These are phyloP conservation scores for Dioscorea cayenensis DNA, from an alignment of 116 monocot species.

Conservation along the genomic window DNA sequence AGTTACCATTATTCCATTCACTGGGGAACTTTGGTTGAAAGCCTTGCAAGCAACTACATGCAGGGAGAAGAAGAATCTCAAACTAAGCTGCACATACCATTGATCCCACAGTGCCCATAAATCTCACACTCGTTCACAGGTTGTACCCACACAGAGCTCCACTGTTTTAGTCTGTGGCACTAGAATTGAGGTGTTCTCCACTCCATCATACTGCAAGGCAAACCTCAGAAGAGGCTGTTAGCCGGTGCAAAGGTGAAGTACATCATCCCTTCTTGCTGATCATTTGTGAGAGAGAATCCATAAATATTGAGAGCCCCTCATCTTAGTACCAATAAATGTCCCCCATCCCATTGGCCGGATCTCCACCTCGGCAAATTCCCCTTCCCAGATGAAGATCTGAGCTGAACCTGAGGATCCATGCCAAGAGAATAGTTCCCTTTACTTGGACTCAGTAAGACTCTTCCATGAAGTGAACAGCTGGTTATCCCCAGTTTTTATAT, in stretches of 20 bases:
- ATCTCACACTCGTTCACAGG: constrained; percentile 15
- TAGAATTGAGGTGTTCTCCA: constrained; percentile 18
- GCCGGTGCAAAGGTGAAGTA: constrained; percentile 6
- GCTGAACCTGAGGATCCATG: constrained; percentile 13
- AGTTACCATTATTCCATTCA: constrained; percentile 27
- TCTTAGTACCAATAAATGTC: constrained; percentile 27
- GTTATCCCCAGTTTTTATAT: constrained; percentile 3
- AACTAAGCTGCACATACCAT: constrained; percentile 11
- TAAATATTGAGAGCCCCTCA: constrained; percentile 21
- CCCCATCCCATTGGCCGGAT: constrained; percentile 31
- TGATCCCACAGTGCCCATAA: constrained; percentile 27
- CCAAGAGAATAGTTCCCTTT: constrained; percentile 27
- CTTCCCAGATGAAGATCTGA: constrained; percentile 35
- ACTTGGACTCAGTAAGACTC: constrained; percentile 26
- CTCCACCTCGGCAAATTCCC: constrained; percentile 22
- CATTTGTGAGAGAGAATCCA: constrained; percentile 18
- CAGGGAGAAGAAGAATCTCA: background rate
- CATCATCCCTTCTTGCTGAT: constrained; percentile 4
- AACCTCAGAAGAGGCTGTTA: constrained; percentile 26
- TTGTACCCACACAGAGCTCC: constrained; percentile 26
- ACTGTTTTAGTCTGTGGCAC: background rate
- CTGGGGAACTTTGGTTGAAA: constrained; percentile 14
- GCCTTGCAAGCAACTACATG: constrained; percentile 43
- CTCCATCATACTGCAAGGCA: constrained; percentile 25
- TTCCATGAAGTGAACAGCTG: constrained; percentile 19